These are phyloP conservation scores for Eragrostis nindensis DNA, from an alignment of 176 grass and related monocot species.

Conservation along the genomic window DNA sequence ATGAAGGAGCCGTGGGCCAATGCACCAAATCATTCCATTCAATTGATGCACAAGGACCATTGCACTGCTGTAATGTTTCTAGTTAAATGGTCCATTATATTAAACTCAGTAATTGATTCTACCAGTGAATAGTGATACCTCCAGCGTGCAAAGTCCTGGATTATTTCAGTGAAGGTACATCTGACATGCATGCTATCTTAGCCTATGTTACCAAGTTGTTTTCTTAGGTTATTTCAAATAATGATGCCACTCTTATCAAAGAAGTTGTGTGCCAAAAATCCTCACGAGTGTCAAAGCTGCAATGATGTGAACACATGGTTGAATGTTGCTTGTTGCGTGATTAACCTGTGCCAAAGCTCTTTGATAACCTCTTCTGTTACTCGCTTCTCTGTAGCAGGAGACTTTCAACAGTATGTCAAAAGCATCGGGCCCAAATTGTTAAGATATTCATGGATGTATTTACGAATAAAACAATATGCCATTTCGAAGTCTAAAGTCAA, in stretches of 20 bases:
- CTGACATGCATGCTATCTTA: slow-evolving; percentile 17
- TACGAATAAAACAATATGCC: not conserved
- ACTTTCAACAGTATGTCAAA: slow-evolving; percentile 20
- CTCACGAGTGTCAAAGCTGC: not conserved
- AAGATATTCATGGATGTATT: not conserved
- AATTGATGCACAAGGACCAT: slow-evolving; percentile 15
- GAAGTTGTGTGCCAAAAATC: not conserved
- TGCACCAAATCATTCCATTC: not conserved
- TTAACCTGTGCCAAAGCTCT: slow-evolving; percentile 12
- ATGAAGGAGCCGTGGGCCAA: not conserved
- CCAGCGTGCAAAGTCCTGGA: slow-evolving; percentile 26
- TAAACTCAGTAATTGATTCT: not conserved
- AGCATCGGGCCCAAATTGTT: not conserved
- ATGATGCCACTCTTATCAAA: not conserved
- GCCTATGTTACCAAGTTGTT: slow-evolving; percentile 18
- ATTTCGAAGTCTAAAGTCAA: slow-evolving; percentile 11
- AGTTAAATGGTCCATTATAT: slow-evolving; percentile 37
- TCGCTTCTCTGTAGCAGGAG: not conserved
- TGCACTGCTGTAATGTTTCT: not conserved
- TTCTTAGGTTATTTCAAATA: slow-evolving; percentile 28
- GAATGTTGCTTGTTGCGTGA: too few species aligned
- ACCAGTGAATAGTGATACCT: not conserved
- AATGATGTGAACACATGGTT: slow-evolving; percentile 26
- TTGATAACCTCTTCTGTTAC: not conserved
- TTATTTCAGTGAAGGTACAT: slow-evolving; percentile 39